Percentiles rank a stretch among this genome's conserved stretches.
Evolutionary conservation across 108 stramenopile genomes (phyloP).

Genomic region (Mayamaea pseudoterrestris): DNA sequence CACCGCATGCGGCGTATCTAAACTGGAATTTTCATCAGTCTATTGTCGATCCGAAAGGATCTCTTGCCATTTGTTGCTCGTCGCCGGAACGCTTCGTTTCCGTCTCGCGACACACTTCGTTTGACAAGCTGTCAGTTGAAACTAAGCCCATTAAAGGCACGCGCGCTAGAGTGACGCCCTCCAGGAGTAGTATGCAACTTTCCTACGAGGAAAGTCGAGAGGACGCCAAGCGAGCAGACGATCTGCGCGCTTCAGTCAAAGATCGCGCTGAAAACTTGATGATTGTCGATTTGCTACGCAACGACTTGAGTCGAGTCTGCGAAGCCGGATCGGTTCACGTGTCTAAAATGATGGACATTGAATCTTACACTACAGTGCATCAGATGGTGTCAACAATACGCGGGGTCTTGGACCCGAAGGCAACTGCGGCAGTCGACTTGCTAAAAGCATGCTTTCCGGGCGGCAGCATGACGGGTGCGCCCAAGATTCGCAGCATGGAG

Average conservation of each 20-base stretch:
- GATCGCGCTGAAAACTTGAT: constrained; percentile 94
- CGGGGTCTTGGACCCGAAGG: constrained; percentile 48
- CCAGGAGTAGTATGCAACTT: constrained; percentile 20
- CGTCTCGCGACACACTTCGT: constrained; percentile 21
- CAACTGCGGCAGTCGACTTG: constrained; percentile 16
- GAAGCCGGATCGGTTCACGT: constrained; percentile 82
- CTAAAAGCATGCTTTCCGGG: constrained; percentile 90
- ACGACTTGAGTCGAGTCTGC: constrained; percentile 89
- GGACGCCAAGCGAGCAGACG: constrained; percentile 32
- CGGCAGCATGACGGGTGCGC: constrained; percentile 98
- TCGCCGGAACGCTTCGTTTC: constrained; percentile 91
- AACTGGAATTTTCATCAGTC: constrained; percentile 15
- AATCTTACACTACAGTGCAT: constrained; percentile 93
- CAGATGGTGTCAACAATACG: constrained; percentile 91
- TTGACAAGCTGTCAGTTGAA: constrained; percentile 43
- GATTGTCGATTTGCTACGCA: constrained; percentile 95
- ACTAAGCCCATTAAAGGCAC: constrained; percentile 98
- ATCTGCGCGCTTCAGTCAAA: constrained; percentile 52
- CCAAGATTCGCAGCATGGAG: constrained; percentile 90
- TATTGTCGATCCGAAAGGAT: not conserved
- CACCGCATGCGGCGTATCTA: constrained; percentile 84
- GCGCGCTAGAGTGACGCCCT: constrained; percentile 27
- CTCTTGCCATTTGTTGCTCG: constrained; percentile 82
- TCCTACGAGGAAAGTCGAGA: constrained; percentile 25
- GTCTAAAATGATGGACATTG: constrained; percentile 86